phyloP scores from a whole-genome alignment of 441 rosid species.

The Gossypium gossypioides region DNA sequence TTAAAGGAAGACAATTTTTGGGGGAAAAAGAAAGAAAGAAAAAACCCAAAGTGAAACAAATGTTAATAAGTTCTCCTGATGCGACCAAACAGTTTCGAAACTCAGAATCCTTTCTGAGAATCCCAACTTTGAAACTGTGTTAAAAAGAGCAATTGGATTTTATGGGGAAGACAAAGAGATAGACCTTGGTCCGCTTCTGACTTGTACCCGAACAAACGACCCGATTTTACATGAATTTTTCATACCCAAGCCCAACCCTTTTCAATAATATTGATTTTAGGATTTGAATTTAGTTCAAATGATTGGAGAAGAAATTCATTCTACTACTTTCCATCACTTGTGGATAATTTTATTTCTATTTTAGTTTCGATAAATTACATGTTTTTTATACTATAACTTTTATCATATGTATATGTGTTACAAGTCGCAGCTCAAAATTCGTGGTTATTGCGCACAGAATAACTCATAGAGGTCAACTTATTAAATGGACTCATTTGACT shows the following conservation, averaged over 20 bases:
- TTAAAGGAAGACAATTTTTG: background rate
- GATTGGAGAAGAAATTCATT: no score
- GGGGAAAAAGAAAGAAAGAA: background rate
- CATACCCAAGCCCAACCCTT: no score
- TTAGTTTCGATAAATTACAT: no score
- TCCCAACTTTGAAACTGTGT: background rate
- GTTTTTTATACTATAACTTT: background rate
- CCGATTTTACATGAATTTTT: no score
- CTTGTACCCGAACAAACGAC: background rate
- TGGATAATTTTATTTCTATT: no score
- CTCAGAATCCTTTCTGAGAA: background rate
- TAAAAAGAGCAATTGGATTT: background rate
- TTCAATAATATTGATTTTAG: no score
- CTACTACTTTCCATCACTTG: no score
- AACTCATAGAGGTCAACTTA: rapidly evolving
- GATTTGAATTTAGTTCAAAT: no score
- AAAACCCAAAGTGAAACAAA: background rate
- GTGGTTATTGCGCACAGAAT: no score
- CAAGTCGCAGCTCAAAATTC: rapidly evolving
- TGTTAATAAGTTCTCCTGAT: background rate
- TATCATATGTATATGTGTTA: background rate
- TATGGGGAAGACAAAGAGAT: background rate
- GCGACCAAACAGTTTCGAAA: background rate
- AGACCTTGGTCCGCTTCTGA: background rate
- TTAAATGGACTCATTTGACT: no score